Evolutionary conservation across 2,329 filamentous ascomycete species (phyloP), one percentile per base, ranked within the genome.

Genomic region (Endoconidiophora laricicola): DNA sequence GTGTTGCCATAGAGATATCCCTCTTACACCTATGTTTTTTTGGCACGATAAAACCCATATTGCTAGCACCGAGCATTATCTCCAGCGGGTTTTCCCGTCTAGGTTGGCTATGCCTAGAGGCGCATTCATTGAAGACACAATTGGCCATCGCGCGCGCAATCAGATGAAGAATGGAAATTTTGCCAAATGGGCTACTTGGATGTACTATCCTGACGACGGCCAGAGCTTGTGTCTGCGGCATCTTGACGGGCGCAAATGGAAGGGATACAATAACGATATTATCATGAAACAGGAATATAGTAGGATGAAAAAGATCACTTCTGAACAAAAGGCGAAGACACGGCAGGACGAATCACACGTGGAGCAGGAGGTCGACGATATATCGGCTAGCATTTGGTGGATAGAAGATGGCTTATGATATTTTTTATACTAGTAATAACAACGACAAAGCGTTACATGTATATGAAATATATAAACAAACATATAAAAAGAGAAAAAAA

Each of bases 11-110:
- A 29, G 45, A 14, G 54, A 56, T 12, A 58, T 76, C 0, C 69
- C 70, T 0, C 58, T 76, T 39, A 76, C 73, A 1, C 73, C 73
- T 0, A 63, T 76, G 49, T 76, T 74, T 60, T 74, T 76, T 56
- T 76, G 73, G 73, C 72, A 76, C 50, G 73, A 76, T 53, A 76
- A 76, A 55, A 72, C 73, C 0, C 73, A 76, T 50, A 53, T 76
- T 2, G 72, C 68, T 1, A 67, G 65, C 3, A 67, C 64, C 0
- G 55, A 60, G 1, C 73, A 76, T 55, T 76, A 76, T 50, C 62
- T 75, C 0, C 56, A 60, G 0, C 62, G 66, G 0, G 66, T 76
- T 1, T 76, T 76, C 45, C 66, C 72, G 0, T 67, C 63, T 1
- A 64, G 71, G 1, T 56, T 74, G 14, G 69, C 73, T 1, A 66